Conservation (phyloP, 768 basidiomycete genomes). For the Atractiella rhizophila region DNA sequence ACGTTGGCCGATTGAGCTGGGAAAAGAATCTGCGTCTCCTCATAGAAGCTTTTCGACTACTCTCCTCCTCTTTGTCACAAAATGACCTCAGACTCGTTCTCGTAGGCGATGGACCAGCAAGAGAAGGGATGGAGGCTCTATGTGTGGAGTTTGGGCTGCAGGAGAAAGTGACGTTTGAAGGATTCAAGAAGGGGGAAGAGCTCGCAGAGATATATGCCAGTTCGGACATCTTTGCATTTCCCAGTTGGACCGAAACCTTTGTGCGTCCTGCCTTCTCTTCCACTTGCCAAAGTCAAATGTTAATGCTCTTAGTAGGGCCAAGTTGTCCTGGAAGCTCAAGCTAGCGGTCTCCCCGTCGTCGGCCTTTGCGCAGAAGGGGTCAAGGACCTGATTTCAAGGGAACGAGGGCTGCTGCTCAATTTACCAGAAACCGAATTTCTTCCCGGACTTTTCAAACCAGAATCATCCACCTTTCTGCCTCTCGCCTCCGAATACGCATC, state of each 20-base stretch:
- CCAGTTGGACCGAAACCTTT: constrained; percentile 20
- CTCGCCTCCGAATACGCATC: no score
- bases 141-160: constrained; percentile 20
- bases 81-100: constrained; percentile 18
- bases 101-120: constrained; percentile 26
- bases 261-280: background rate
- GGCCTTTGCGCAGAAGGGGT: constrained; percentile 27
- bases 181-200: constrained; percentile 21
- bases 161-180: constrained; percentile 21
- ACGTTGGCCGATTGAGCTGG: constrained; percentile 25
- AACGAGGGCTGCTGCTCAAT: no score
- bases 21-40: constrained; percentile 28
- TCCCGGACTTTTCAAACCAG: no score
- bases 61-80: constrained; percentile 7
- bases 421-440: no score
- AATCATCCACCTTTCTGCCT: no score
- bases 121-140: constrained; percentile 19
- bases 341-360: constrained; percentile 27
- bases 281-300: constrained; percentile 18
- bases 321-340: constrained; percentile 27
- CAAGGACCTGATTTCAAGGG: constrained; percentile 17
- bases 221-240: constrained; percentile 27
- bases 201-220: constrained; percentile 25
- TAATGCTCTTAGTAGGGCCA: no score
- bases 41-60: constrained; percentile 21